Conservation (phyloP, 148 eudicot species). For the Talinum fruticosum region DNA sequence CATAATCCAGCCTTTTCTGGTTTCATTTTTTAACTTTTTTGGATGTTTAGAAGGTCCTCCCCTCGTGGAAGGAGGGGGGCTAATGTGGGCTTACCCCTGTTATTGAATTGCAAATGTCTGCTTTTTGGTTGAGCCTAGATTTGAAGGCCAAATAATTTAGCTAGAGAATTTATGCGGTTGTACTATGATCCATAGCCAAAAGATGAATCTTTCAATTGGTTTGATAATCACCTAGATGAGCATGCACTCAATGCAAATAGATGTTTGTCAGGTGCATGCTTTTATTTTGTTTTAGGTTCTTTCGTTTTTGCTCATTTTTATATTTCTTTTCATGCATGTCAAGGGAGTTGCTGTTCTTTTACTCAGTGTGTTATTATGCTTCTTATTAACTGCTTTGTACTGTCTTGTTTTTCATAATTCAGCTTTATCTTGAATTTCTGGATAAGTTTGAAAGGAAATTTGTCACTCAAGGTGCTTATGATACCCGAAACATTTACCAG, state of each 20-base stretch:
- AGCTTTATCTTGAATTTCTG: slow-evolving; percentile 77
- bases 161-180: no score
- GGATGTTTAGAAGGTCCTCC: no score
- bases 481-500: slow-evolving; percentile 79
- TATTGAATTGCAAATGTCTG: no score
- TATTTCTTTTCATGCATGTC: not conserved
- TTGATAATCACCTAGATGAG: not conserved
- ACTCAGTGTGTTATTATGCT: not conserved
- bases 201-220: not conserved
- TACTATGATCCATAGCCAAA: no score
- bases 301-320: not conserved
- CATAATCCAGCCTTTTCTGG: not conserved
- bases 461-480: slow-evolving; percentile 81
- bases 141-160: no score
- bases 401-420: slow-evolving; percentile 6
- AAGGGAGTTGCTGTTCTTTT: not conserved
- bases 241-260: not conserved
- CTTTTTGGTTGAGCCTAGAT: no score
- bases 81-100: no score
- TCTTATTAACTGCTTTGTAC: not conserved
- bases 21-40: no score
- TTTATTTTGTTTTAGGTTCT: not conserved
- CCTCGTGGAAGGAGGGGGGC: no score
- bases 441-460: slow-evolving; percentile 86
- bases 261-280: not conserved